A percentile compares a stretch with the other conserved stretches of the same genome.
phyloP scores from a whole-genome alignment of 2,329 filamentous ascomycete genomes.

The Eutypella sp. region DNA sequence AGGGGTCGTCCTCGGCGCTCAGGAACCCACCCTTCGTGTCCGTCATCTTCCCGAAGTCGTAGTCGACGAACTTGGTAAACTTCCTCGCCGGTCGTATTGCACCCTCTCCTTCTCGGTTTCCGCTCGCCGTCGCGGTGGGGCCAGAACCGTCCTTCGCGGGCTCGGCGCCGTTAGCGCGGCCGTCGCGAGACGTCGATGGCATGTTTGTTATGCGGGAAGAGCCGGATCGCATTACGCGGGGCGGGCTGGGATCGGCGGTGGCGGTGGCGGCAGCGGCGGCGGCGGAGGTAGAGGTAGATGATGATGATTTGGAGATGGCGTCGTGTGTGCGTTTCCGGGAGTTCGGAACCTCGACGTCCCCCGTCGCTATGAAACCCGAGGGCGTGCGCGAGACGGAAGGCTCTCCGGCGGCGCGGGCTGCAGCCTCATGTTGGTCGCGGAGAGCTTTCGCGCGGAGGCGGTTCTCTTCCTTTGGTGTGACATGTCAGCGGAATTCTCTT shows the following conservation, averaged over 20 bases:
- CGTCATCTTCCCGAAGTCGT: constrained; percentile 96
- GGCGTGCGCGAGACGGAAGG: constrained; percentile 44
- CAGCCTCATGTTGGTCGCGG: constrained; percentile 66
- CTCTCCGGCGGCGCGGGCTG: constrained; percentile 43
- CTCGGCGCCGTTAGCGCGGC: constrained; percentile 39
- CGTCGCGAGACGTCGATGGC: constrained; percentile 65
- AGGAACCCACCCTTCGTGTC: constrained; percentile 97
- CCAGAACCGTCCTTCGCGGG: constrained; percentile 22
- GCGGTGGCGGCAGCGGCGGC: constrained; percentile 3
- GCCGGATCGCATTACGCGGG: too few species aligned
- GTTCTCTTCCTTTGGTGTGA: constrained; percentile 66
- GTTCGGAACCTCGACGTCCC: constrained; percentile 55
- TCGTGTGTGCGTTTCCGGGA: constrained; percentile 65
- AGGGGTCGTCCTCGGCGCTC: constrained; percentile 84
- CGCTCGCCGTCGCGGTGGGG: constrained; percentile 37
- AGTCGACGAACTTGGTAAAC: constrained; percentile 92
- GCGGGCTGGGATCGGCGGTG: too few species aligned
- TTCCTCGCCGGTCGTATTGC: constrained; percentile 73
- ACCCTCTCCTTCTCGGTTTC: constrained; percentile 20
- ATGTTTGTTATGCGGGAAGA: constrained; percentile 11
- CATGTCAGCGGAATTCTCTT: too few species aligned
- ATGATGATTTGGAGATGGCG: constrained; percentile 50
- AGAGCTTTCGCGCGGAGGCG: constrained; percentile 84
- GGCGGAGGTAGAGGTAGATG: constrained; percentile 24
- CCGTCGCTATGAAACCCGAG: constrained; percentile 68